Percentiles rank a stretch among this genome's conserved stretches.
Conservation (phyloP, 805 yeast genomes). For the Torulaspora quercuum region DNA sequence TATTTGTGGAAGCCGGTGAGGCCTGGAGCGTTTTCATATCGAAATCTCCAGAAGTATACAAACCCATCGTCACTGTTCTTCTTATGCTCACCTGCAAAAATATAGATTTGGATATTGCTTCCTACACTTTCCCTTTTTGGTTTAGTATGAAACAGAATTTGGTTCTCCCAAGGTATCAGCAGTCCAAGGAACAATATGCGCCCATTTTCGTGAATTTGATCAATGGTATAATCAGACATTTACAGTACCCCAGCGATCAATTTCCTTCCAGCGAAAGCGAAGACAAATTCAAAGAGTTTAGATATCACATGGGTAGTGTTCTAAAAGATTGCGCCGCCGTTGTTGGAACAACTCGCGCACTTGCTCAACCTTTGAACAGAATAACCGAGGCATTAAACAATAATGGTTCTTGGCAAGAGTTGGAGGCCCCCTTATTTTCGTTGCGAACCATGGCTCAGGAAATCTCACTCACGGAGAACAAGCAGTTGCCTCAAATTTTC, state of each 20-base stretch:
- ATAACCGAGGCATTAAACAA: constrained; percentile 43
- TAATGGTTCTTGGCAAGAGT: constrained; percentile 63
- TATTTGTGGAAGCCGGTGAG: constrained; percentile 91
- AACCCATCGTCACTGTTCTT: constrained; percentile 68
- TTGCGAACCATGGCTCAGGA: constrained; percentile 94
- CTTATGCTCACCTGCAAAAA: constrained; percentile 68
- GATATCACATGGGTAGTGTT: constrained; percentile 98
- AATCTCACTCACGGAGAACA: constrained; percentile 62
- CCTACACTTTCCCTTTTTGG: constrained; percentile 93
- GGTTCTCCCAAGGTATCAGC: constrained; percentile 33
- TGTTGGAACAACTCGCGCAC: constrained; percentile 69
- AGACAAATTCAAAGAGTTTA: constrained; percentile 87
- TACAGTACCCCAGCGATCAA: constrained; percentile 64
- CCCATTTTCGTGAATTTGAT: constrained; percentile 28
- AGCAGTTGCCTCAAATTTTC: constrained; percentile 63
- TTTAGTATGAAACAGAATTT: constrained; percentile 67
- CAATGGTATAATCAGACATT: constrained; percentile 53
- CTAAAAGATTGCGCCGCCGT: constrained; percentile 92
- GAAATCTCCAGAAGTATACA: constrained; percentile 62
- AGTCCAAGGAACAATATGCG: constrained; percentile 26
- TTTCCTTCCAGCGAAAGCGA: constrained; percentile 78
- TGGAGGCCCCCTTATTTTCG: constrained; percentile 87
- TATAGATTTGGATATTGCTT: constrained; percentile 82
- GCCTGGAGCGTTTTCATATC: constrained; percentile 90
- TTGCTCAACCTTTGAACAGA: constrained; percentile 63